Conservation (phyloP, 2,329 filamentous ascomycete species). For the Orbilia javanica region DNA sequence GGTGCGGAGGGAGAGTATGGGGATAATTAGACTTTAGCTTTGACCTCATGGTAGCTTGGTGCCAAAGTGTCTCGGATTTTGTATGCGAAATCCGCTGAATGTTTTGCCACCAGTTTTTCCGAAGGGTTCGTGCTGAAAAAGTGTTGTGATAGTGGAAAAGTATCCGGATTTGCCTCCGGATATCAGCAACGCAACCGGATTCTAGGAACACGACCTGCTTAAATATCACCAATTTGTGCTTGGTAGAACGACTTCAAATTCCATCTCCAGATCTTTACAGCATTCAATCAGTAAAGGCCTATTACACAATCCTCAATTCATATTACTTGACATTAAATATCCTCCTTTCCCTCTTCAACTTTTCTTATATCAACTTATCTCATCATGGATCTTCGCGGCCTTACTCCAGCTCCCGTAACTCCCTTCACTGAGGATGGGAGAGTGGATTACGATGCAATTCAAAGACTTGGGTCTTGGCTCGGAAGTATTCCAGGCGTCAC, state of each 20-base stretch:
- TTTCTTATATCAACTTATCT: conserved; percentile 48
- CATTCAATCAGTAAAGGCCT: not conserved
- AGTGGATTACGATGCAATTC: conserved; percentile 70
- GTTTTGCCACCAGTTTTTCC: too few species aligned
- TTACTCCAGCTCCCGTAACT: conserved; percentile 70
- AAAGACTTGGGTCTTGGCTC: conserved; percentile 70
- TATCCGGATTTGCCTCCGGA: conserved; percentile 43
- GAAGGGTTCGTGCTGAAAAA: not conserved
- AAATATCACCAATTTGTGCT: not conserved
- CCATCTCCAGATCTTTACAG: not conserved
- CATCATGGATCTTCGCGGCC: conserved; percentile 68
- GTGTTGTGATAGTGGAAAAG: conserved; percentile 8
- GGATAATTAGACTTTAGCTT: not conserved
- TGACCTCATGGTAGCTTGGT: not conserved
- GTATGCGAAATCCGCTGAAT: not conserved
- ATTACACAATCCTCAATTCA: too few species aligned
- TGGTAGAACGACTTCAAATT: not conserved
- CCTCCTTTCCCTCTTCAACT: not conserved
- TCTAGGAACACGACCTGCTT: not conserved
- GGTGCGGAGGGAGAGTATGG: not conserved
- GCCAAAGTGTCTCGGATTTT: conserved; percentile 22
- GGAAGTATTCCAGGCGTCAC: conserved; percentile 70
- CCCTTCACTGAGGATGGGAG: conserved; percentile 69
- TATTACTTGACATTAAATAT: not conserved
- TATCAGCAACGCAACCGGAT: not conserved